Percentiles rank a stretch among this genome's conserved stretches.
Evolutionary conservation across 2,329 filamentous ascomycete genomes (phyloP).

Genomic region (Didymella pinodella): DNA sequence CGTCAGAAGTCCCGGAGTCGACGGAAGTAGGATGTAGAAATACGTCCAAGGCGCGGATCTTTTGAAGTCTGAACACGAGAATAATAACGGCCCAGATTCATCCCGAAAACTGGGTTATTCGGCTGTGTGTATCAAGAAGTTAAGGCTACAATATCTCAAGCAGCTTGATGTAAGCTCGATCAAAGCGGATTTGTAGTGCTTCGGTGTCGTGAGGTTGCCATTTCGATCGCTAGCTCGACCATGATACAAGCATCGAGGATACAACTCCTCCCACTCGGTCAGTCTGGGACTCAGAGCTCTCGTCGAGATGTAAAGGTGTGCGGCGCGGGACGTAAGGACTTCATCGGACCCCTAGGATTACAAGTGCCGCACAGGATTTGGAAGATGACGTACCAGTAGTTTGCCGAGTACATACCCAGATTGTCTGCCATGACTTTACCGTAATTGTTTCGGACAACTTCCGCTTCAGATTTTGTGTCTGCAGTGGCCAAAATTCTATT

Average conservation of each 20-base stretch:
- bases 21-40: neutral
- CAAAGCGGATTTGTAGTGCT: neutral
- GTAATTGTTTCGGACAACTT: neutral
- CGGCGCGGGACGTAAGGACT: neutral
- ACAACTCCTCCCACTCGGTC: neutral
- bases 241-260: neutral
- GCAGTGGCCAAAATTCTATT: neutral
- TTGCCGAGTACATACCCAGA: neutral
- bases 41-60: neutral
- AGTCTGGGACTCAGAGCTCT: neutral
- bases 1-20: neutral
- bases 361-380: neutral
- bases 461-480: neutral
- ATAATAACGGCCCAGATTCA: neutral
- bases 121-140: neutral
- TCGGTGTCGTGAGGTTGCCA: neutral
- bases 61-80: neutral
- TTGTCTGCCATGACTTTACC: neutral
- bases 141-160: neutral
- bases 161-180: neutral
- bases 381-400: neutral
- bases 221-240: neutral
- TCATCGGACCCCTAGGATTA: too few relatives aligned
- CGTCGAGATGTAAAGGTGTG: neutral
- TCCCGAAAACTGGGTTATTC: neutral